phyloP scores from a whole-genome alignment of 1,139 yeast genomes.

The Candida freyschussii region DNA sequence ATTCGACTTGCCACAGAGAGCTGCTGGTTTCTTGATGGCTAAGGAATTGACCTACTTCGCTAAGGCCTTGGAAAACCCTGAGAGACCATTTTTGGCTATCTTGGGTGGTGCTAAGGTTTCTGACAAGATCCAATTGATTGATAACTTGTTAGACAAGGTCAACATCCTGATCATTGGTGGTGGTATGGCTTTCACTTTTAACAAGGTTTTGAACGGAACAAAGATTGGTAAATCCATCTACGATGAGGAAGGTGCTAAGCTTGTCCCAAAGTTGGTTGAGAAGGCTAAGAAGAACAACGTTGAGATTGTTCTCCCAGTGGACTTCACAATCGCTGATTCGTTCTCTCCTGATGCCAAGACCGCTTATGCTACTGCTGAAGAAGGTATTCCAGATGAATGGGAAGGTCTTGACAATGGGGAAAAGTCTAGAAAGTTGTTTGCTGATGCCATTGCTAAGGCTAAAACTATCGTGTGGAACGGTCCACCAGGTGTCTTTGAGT shows the following conservation, averaged over 20 bases:
- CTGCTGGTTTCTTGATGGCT: constrained; percentile 95
- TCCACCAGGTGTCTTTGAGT: constrained; percentile 99
- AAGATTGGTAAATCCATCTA: constrained; percentile 83
- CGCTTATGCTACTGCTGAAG: constrained; percentile 74
- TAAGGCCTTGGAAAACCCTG: constrained; percentile 95
- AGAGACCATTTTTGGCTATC: constrained; percentile 94
- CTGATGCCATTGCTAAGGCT: constrained; percentile 77
- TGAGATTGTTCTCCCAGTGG: constrained; percentile 86
- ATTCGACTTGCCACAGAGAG: constrained; percentile 85
- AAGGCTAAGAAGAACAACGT: constrained; percentile 95
- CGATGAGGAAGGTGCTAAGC: constrained; percentile 91
- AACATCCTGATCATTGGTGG: constrained; percentile 92
- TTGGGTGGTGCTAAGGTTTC: constrained; percentile 98
- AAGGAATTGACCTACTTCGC: constrained; percentile 96
- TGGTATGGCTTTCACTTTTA: constrained; percentile 99
- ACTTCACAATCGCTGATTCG: constrained; percentile 90
- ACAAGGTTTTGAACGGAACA: constrained; percentile 81
- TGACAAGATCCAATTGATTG: constrained; percentile 95
- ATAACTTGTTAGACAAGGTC: constrained; percentile 93
- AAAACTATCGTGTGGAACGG: constrained; percentile 99
- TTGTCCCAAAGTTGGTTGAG: constrained; percentile 80
- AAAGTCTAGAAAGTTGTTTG: constrained; percentile 71
- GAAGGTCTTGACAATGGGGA: constrained; percentile 96
- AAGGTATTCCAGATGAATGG: constrained; percentile 91
- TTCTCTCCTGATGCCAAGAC: constrained; percentile 85